phyloP scores from a whole-genome alignment of 2,329 filamentous ascomycete genomes.

The Fusarium sp. region DNA sequence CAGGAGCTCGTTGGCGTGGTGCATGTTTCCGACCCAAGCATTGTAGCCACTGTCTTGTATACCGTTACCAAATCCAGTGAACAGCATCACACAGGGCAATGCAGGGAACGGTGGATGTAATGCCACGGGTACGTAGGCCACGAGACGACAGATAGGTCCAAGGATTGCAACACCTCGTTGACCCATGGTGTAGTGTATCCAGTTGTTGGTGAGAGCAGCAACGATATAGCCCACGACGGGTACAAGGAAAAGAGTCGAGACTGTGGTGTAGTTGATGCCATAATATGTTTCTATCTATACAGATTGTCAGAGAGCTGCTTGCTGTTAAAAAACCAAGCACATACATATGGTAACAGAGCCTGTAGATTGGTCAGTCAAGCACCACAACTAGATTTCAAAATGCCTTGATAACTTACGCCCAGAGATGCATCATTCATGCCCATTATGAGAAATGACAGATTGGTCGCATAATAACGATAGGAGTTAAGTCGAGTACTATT shows the following conservation, averaged over 20 bases:
- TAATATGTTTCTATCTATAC: constrained; percentile 64
- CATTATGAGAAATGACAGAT: constrained; percentile 73
- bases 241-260: constrained; percentile 76
- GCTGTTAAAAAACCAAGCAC: constrained; percentile 32
- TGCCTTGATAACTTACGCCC: constrained; percentile 62
- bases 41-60: constrained; percentile 73
- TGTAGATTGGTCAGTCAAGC: constrained; percentile 46
- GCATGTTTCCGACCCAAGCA: constrained; percentile 77
- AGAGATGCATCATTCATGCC: constrained; percentile 77
- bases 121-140: constrained; percentile 74
- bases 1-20: constrained; percentile 77
- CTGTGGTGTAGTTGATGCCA: constrained; percentile 69
- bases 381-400: background rate
- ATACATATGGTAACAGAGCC: constrained; percentile 63
- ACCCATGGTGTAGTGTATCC: constrained; percentile 73
- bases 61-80: constrained; percentile 80
- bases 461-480: constrained; percentile 69
- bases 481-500: constrained; percentile 71
- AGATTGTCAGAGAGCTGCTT: background rate
- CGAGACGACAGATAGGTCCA: constrained; percentile 71
- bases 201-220: constrained; percentile 74
- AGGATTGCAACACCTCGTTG: constrained; percentile 79
- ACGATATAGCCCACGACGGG: constrained; percentile 75
- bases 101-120: constrained; percentile 78
- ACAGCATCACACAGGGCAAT: constrained; percentile 72